Base-by-base conservation (phyloP, 441 rosid genomes). In the Mallotus japonicus region DNA sequence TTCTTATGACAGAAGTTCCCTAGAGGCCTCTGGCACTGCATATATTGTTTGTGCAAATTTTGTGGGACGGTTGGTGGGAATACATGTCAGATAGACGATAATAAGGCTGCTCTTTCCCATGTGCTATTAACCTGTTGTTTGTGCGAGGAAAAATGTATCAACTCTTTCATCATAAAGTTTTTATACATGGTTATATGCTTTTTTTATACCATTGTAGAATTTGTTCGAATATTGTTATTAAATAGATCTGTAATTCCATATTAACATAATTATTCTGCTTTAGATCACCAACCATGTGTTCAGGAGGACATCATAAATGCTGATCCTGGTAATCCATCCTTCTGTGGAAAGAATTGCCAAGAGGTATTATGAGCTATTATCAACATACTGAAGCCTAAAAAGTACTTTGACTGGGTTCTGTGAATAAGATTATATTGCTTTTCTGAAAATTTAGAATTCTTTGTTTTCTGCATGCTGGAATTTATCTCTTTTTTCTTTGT, bases 91-190 rank as follows among this genome's bases (percentile, higher is more conserved):
- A 72, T 51, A 69, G 75, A 70, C 46, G 78, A 74, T 68, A 69
- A 76, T 67, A 81, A 61, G 70, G 76, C 75, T 68, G 67, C 78
- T 63, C 69, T 67, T 32, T 61, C n/a, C 40, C 51, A 82, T 59
- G 76, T 85, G 15, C 75, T 88, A 70, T 56, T 63, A 61, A 77
- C 81, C 5, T 93, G 98, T 87, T 44, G 55, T 77, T 73, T 89
- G 75, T 95, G 99, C 65, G 88, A 91, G 84, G 95, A 87, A 80
- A 93, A 91, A 88, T 95, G 99, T 95, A 93, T 58, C 71, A 59
- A 56, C 75, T 62, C 74, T 56, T 77, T 61, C 71, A 75, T 73
- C 49, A 58, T 57, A 70, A 32, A 71, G 62, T 46, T 60, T 15
- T 49, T 5, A 32, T 59, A 13, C 37, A 37, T 10, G 59, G 8